Conservation (phyloP, 495 filamentous ascomycete genomes). For the Neurospora tetrasperma region DNA sequence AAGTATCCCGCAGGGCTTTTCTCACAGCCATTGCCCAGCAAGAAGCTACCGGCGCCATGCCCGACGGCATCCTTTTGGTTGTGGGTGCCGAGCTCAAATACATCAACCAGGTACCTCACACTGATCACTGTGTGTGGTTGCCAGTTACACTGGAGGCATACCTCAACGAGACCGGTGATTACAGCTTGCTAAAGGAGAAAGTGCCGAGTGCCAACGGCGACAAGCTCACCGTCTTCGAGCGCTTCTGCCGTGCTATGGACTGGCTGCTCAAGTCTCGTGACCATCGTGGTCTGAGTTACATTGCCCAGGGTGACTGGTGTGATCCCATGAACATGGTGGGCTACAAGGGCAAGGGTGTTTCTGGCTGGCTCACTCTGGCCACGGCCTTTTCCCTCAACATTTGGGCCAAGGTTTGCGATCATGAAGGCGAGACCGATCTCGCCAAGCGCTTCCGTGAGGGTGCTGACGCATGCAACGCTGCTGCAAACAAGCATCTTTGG, state of each 20-base stretch:
- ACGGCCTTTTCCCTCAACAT: constrained; percentile 40
- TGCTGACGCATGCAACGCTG: constrained; percentile 37
- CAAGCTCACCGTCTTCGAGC: constrained; percentile 41
- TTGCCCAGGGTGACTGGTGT: constrained; percentile 49
- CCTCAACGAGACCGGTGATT: constrained; percentile 44
- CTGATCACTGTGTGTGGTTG: constrained; percentile 49
- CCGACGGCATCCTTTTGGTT: constrained; percentile 43
- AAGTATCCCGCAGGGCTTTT: constrained; percentile 37
- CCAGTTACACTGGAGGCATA: constrained; percentile 44
- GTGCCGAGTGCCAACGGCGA: constrained; percentile 32
- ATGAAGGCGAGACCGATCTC: constrained; percentile 29
- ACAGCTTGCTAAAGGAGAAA: constrained; percentile 35
- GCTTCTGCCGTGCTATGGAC: constrained; percentile 44
- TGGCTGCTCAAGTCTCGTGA: constrained; percentile 41
- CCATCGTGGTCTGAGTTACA: constrained; percentile 43
- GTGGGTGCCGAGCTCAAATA: constrained; percentile 48
- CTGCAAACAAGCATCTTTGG: constrained; percentile 45
- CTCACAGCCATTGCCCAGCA: constrained; percentile 41
- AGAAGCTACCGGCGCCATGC: constrained; percentile 44
- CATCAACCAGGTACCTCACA: constrained; percentile 49
- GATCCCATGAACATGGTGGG: constrained; percentile 53
- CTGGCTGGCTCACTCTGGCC: constrained; percentile 46
- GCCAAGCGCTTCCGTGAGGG: constrained; percentile 33
- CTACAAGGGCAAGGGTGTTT: constrained; percentile 45
- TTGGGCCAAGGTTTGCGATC: constrained; percentile 42